These are phyloP conservation scores for Psidium friedrichsthalianum DNA, from an alignment of 345 rosid species.

Conservation along the genomic window DNA sequence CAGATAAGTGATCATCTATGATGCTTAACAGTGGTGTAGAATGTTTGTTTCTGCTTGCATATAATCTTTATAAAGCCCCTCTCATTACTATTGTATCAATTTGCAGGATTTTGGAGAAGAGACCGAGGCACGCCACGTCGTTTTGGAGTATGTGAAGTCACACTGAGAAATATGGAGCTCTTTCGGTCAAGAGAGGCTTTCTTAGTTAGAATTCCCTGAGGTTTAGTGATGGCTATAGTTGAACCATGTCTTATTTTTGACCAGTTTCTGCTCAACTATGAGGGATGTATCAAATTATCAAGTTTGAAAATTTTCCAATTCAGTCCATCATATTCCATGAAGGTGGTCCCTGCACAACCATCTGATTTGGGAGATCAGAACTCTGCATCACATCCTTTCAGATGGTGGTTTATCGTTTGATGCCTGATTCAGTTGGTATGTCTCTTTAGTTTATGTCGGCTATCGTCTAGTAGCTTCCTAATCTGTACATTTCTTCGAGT, in stretches of 20 bases:
- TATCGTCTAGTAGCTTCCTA: not conserved
- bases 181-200: not conserved
- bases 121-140: conserved; percentile 35
- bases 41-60: not conserved
- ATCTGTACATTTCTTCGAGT: too few relatives aligned
- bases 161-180: conserved; percentile 7
- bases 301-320: not conserved
- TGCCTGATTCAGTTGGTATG: not conserved
- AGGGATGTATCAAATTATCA: not conserved
- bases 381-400: not conserved
- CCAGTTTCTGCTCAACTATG: not conserved
- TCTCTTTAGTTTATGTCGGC: not conserved
- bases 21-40: not conserved
- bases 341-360: not conserved
- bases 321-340: not conserved
- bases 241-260: not conserved
- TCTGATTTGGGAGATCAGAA: not conserved
- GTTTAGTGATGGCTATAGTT: not conserved
- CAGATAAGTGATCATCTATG: not conserved
- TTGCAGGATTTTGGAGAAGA: conserved; percentile 61
- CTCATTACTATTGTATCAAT: not conserved
- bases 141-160: conserved; percentile 40
- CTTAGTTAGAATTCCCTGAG: not conserved
- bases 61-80: not conserved
- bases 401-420: not conserved